Percentiles rank a stretch among this genome's conserved stretches.
Evolutionary conservation across 371 early-diverging fungal species (phyloP).

Genomic region (Apophysomyces trapeziformis): DNA sequence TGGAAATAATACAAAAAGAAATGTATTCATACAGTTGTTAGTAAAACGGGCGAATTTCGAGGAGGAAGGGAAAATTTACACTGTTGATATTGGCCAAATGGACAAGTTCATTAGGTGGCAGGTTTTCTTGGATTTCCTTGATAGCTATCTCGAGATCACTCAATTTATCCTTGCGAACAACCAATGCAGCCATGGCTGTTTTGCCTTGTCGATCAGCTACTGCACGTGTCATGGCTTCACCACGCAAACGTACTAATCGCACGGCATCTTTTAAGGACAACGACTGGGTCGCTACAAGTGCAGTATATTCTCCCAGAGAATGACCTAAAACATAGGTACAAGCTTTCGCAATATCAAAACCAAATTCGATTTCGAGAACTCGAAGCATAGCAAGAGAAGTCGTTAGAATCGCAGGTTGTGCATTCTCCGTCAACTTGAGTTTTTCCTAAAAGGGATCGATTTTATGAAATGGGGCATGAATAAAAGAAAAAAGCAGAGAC

Average conservation of each 20-base stretch:
- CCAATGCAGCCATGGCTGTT: conserved; percentile 90
- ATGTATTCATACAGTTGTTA: background rate
- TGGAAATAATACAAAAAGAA: conserved; percentile 28
- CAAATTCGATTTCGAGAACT: conserved; percentile 83
- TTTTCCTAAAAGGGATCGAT: conserved; percentile 41
- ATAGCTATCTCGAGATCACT: conserved; percentile 70
- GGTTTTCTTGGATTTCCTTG: conserved; percentile 61
- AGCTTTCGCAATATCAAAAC: conserved; percentile 72
- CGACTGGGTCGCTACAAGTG: conserved; percentile 81
- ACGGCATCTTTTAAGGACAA: conserved; percentile 83
- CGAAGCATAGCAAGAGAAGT: conserved; percentile 90
- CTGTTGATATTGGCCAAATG: conserved; percentile 91
- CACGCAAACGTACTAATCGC: conserved; percentile 82
- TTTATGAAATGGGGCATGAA: background rate
- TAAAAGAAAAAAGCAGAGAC: background rate
- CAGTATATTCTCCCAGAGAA: conserved; percentile 94
- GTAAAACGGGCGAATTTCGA: no score
- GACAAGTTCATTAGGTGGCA: conserved; percentile 74
- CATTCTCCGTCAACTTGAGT: conserved; percentile 86
- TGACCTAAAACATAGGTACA: conserved; percentile 89
- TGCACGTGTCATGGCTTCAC: conserved; percentile 86
- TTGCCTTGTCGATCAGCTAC: conserved; percentile 64
- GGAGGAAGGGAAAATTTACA: conserved; percentile 33
- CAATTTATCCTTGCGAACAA: conserved; percentile 76
- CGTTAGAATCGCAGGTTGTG: conserved; percentile 94